phyloP scores from a whole-genome alignment of 495 filamentous ascomycete species.

The Clavariopsis aquatica region DNA sequence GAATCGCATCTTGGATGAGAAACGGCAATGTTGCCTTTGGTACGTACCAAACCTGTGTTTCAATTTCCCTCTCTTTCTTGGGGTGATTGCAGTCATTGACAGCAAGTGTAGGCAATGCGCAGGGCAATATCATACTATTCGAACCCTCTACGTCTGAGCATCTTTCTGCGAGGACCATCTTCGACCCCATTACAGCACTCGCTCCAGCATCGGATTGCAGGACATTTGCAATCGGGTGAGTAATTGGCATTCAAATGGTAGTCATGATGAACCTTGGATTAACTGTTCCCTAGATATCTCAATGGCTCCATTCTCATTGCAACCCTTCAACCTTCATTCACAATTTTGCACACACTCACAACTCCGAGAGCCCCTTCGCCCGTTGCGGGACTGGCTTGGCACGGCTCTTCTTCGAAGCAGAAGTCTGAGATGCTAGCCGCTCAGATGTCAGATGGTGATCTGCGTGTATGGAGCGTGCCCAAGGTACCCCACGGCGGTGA shows the following conservation, averaged over 20 bases:
- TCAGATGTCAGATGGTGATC: slow-evolving; percentile 86
- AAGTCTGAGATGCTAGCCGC: slow-evolving; percentile 98
- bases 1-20: slow-evolving; percentile 89
- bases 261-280: slow-evolving; percentile 4
- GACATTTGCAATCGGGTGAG: slow-evolving; percentile 94
- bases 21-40: slow-evolving; percentile 98
- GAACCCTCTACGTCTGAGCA: slow-evolving; percentile 92
- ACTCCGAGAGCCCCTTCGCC: slow-evolving; percentile 81
- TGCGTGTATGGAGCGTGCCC: slow-evolving; percentile 95
- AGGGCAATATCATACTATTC: slow-evolving; percentile 93
- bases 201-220: slow-evolving; percentile 90
- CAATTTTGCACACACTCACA: slow-evolving; percentile 88
- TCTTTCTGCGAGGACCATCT: slow-evolving; percentile 87
- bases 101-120: slow-evolving; percentile 67
- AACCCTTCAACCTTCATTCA: slow-evolving; percentile 86
- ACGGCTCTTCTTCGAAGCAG: slow-evolving; percentile 93
- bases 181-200: slow-evolving; percentile 87
- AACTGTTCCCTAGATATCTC: slow-evolving; percentile 65
- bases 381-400: slow-evolving; percentile 90
- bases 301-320: slow-evolving; percentile 95
- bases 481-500: slow-evolving; percentile 73
- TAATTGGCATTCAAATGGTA: slow-evolving; percentile 18
- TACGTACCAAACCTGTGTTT: slow-evolving; percentile 46
- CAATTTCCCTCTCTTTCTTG: too few relatives aligned
- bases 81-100: slow-evolving; percentile 17